Base-by-base conservation (phyloP, 345 rosid species). In the Isatis tinctoria region DNA sequence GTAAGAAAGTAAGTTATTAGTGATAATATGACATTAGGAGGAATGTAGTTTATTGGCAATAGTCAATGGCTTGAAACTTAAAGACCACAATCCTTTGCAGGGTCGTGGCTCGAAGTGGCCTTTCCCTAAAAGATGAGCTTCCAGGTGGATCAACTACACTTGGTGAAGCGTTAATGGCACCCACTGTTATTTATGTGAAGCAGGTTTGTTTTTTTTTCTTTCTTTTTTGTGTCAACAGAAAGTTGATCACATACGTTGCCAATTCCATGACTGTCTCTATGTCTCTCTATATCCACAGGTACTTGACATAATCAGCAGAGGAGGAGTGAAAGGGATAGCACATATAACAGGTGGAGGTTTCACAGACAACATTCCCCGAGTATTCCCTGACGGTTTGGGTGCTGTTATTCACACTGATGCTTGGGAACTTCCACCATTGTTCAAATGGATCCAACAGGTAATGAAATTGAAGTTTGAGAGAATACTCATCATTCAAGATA, bases 281-380 rank as follows among this genome's bases (percentile, higher is more conserved):
- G 14, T 35, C 26, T 12, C 1, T 37, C 5, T 8, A 28, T 49
- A 4, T 45, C 3, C 10, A 2, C 20, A 93, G 97, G 97, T 92
- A 62, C 89, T 92, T 43, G 96, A 90, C 78, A 30, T 92, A 47
- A 87, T 89, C 49, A 79, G 84, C 67, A 83, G 79, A 78, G 98
- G 97, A 77, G 98, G 96, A 36, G 93, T 92, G 43, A 95, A 90
- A 75, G 96, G 98, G 35, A 71, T 92, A 75, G 97, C 98, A 33
- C 97, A 90, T 77, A 84, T 90, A 43, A 95, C 98, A 4, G 98
- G 97, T 35, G 99, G 99, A 69, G 97, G 97, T 47, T 89, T 95
- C 72, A 92, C 98, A 0, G 97, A 95, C 74, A 92, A 92, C 75
- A 90, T 90, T 39, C 97, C 96, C 13, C 81, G 98, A 49, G 86